Conservation (phyloP, 371 early-diverging fungal genomes). For the Mortierella sp. region DNA sequence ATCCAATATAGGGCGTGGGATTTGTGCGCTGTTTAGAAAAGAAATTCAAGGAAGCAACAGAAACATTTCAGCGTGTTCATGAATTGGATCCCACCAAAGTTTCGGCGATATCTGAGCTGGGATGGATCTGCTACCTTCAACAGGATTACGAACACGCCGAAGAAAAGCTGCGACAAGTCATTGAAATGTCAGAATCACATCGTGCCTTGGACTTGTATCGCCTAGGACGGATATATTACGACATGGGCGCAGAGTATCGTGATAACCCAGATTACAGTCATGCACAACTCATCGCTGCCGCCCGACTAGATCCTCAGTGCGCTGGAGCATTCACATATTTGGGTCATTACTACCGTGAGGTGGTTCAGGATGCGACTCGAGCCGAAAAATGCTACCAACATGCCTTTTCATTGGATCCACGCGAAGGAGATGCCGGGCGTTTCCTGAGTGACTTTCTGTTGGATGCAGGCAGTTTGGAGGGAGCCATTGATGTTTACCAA, state of each 20-base stretch:
- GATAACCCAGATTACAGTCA: constrained; percentile 71
- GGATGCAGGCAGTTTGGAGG: constrained; percentile 58
- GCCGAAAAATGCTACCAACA: constrained; percentile 87
- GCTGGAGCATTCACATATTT: constrained; percentile 80
- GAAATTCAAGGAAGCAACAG: constrained; percentile 64
- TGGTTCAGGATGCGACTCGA: constrained; percentile 71
- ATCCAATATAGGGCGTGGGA: constrained; percentile 44
- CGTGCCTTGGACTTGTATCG: constrained; percentile 71
- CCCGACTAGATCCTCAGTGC: constrained; percentile 74
- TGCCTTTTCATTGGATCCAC: constrained; percentile 73
- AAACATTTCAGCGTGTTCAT: constrained; percentile 63
- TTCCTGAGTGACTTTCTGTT: constrained; percentile 72
- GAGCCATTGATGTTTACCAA: constrained; percentile 68
- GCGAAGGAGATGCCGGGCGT: constrained; percentile 77
- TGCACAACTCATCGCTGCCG: constrained; percentile 76
- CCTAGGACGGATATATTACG: constrained; percentile 85
- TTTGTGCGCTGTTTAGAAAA: constrained; percentile 34
- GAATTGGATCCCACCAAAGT: constrained; percentile 59
- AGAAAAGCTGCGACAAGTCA: constrained; percentile 62
- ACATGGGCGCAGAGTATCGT: constrained; percentile 69
- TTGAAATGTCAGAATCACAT: constrained; percentile 56
- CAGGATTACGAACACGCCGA: constrained; percentile 66
- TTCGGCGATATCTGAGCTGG: constrained; percentile 64
- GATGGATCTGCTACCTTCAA: constrained; percentile 72
- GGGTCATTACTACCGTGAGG: constrained; percentile 81